Base-by-base conservation (phyloP, 2,329 filamentous ascomycete species). In the Colletotrichum agaves region DNA sequence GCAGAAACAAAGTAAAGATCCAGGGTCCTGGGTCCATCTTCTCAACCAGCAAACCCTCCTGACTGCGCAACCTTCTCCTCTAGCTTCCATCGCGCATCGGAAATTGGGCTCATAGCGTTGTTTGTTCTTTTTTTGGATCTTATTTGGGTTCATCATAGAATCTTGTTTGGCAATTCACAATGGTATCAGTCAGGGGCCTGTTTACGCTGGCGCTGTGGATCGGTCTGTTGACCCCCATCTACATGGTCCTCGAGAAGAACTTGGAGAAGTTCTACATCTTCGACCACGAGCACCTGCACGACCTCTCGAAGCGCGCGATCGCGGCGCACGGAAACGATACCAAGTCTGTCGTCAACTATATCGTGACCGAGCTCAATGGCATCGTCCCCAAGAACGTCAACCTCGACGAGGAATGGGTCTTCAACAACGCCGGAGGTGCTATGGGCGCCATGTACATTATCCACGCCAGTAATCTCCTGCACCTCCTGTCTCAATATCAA, bases 371-470 rank as follows among this genome's bases (percentile, higher is more conserved):
- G 80, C 84, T 97, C 62, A 82, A 83, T 72, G 81, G 82, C 72
- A 85, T 84, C 73, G 73, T 81, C 76, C 77, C 80, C 57, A 73
- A 74, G 56, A 81, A 93, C 78, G 75, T 95, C 75, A 93, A 91
- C 81, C 77, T 87, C 62, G 82, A 91, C 67, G 88, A 95, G 81
- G 91, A 95, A 79, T 97, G 93, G 93, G 85, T 97, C 50, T 95
- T 97, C 75, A 97, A 97, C 85, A 97, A 97, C 75, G 93, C 93
- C 58, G 93, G 93, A 59, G 93, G 93, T 71, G 93, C 93, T 59
- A 97, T 97, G 93, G 93, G 93, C 63, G 92, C 87, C 75, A 96
- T 97, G 93, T 94, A 93, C 78, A 90, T 97, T 71, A 90, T 97
- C 74, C 93, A 97, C 77, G 92, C 93, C 67, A 94, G 91, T 91